Conservation (phyloP, 805 yeast genomes). For the Candida silvicultrix region DNA sequence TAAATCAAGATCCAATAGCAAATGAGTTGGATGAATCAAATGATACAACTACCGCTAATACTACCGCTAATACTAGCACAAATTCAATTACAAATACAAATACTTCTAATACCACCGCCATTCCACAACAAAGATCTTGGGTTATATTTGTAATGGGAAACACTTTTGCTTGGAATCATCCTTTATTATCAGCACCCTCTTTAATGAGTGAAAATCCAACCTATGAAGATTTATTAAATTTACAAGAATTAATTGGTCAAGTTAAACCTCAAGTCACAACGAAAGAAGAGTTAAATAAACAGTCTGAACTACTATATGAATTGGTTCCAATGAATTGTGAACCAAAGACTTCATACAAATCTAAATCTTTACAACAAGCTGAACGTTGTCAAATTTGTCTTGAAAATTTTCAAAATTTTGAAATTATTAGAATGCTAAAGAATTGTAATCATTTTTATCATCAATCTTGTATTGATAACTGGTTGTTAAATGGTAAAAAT, state of each 20-base stretch:
- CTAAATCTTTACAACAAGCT: too few relatives aligned
- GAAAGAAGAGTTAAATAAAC: conserved; percentile 32
- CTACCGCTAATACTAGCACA: too few relatives aligned
- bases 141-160: conserved; percentile 59
- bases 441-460: conserved; percentile 49
- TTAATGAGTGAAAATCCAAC: conserved; percentile 43
- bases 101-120: neutral
- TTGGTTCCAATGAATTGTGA: too few relatives aligned
- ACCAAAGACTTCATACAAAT: too few relatives aligned
- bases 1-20: too few relatives aligned
- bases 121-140: conserved; percentile 40
- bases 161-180: conserved; percentile 41
- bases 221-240: conserved; percentile 40
- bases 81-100: too few relatives aligned
- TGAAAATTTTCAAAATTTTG: conserved; percentile 39
- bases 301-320: conserved; percentile 28
- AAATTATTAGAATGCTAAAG: conserved; percentile 37
- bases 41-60: conserved; percentile 2
- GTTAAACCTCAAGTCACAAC: conserved; percentile 38
- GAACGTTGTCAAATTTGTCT: conserved; percentile 45
- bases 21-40: too few relatives aligned
- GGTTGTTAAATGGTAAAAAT: conserved; percentile 48
- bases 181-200: conserved; percentile 40
- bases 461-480: conserved; percentile 48
- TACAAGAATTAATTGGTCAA: conserved; percentile 42